Evolutionary conservation across 345 rosid species (phyloP), one percentile per base, ranked within the genome.

Genomic region (Hibiscus tridactylites): DNA sequence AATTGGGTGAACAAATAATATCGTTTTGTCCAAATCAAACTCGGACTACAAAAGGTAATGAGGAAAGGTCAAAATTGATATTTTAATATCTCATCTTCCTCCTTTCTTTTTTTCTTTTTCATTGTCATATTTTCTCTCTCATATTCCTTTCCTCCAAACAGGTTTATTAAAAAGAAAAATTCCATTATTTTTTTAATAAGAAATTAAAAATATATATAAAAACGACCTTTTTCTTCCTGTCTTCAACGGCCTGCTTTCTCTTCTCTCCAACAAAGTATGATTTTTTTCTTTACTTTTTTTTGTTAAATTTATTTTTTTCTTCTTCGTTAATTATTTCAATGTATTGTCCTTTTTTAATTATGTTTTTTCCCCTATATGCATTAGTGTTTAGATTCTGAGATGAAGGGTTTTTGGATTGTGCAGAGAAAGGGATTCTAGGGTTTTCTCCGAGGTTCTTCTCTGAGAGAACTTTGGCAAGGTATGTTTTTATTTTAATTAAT

Each of bases 341-440:
- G 54, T 3, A 19, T 13, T 37, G 9, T 58, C 61, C 49, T 70
- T 7, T 52, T 63, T 73, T 46, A 4, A 64, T 9, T 50, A 9
- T 49, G 29, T 46, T 39, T 11, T 68, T 68, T 21, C 70, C n/a
- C 28, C 1, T 31, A 73, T 65, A 74, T 75, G 80, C 87, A 84
- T 84, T 81, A 35, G 73, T 37, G 53, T 73, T 19, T 19, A 17
- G 35, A 53, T 79, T 74, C 64, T 61, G 62, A 77, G 3, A 21
- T 73, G 66, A 46, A 61, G 65, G 35, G 70, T 47, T 61, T 74
- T 79, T 77, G 56, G 42, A 24, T 73, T 75, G n/a, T 68, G 72
- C 78, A 79, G 81, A 71, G 71, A 57, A 65, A 31, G 71, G 77
- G 83, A 75, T 72, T 71, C 67, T 77, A 84, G 87, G 87, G 85